phyloP scores from a whole-genome alignment of 2,329 filamentous ascomycete species.

The Hymenotorrendiella dingleyae region DNA sequence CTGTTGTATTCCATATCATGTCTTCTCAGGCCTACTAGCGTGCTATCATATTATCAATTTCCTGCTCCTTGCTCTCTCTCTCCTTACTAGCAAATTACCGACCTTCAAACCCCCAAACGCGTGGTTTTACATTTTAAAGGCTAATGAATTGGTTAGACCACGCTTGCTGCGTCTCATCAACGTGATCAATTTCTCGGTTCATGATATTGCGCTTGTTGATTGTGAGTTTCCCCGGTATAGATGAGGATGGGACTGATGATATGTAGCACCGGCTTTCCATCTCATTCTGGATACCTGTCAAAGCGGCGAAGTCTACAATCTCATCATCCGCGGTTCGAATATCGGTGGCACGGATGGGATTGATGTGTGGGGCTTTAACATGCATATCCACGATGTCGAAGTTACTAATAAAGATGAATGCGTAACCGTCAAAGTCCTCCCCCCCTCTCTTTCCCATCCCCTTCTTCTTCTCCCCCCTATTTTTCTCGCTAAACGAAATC shows the following conservation, averaged over 20 bases:
- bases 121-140: no score
- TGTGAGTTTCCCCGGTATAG: slow-evolving; percentile 9
- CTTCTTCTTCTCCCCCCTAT: no score
- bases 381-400: slow-evolving; percentile 53
- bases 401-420: slow-evolving; percentile 59
- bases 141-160: no score
- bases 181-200: slow-evolving; percentile 20
- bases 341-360: slow-evolving; percentile 49
- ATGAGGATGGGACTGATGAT: background rate
- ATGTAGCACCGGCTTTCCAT: slow-evolving; percentile 31
- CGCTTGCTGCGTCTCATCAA: slow-evolving; percentile 19
- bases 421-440: slow-evolving; percentile 48
- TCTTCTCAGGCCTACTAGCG: slow-evolving; percentile 34
- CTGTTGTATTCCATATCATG: no score
- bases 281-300: slow-evolving; percentile 43
- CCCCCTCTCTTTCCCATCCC: no score
- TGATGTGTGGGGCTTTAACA: slow-evolving; percentile 46
- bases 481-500: no score
- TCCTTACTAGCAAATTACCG: slow-evolving; percentile 4
- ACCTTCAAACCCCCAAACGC: no score
- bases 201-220: slow-evolving; percentile 22
- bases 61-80: slow-evolving; percentile 19
- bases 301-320: slow-evolving; percentile 49
- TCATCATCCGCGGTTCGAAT: slow-evolving; percentile 47
- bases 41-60: slow-evolving; percentile 17